Conservation (phyloP, 2,329 filamentous ascomycete species). For the Ceratocystis albifundus region DNA sequence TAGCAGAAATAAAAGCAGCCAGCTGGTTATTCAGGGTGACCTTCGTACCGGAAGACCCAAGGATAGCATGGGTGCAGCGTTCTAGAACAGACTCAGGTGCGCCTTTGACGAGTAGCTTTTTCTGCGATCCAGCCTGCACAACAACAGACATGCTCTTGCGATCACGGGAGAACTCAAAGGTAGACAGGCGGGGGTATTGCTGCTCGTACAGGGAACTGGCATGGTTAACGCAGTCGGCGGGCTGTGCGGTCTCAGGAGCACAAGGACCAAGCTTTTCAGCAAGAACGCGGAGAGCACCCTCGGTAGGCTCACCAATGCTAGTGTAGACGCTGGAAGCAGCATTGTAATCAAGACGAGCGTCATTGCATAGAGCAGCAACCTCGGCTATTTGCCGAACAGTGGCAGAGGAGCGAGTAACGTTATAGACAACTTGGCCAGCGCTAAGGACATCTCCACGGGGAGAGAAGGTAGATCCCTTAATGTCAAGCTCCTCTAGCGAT, state of each 20-base stretch:
- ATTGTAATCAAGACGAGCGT: conserved; percentile 74
- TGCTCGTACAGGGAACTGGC: conserved; percentile 78
- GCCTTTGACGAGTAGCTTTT: conserved; percentile 89
- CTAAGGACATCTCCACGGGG: conserved; percentile 64
- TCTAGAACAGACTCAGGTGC: conserved; percentile 91
- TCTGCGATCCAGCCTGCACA: conserved; percentile 54
- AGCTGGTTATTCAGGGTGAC: conserved; percentile 61
- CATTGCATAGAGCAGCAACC: conserved; percentile 73
- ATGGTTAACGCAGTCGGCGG: conserved; percentile 61
- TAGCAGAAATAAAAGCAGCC: conserved; percentile 56
- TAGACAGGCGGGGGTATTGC: conserved; percentile 62
- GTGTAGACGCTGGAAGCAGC: conserved; percentile 59
- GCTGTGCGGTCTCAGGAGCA: conserved; percentile 43
- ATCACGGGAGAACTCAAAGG: conserved; percentile 94
- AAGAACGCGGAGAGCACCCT: conserved; percentile 80
- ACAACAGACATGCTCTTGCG: conserved; percentile 99
- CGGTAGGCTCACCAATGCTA: conserved; percentile 86
- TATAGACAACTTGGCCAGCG: conserved; percentile 54
- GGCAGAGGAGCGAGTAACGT: conserved; percentile 57
- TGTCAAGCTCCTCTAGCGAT: conserved; percentile 71
- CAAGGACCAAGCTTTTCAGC: conserved; percentile 90
- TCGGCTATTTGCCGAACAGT: conserved; percentile 70
- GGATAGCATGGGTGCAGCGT: conserved; percentile 70
- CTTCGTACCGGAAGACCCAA: conserved; percentile 67
- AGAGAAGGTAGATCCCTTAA: conserved; percentile 86